A percentile compares a stretch with the other conserved stretches of the same genome.
These are phyloP conservation scores for Daldinia bambusicola DNA, from an alignment of 495 filamentous ascomycete species.

Conservation along the genomic window DNA sequence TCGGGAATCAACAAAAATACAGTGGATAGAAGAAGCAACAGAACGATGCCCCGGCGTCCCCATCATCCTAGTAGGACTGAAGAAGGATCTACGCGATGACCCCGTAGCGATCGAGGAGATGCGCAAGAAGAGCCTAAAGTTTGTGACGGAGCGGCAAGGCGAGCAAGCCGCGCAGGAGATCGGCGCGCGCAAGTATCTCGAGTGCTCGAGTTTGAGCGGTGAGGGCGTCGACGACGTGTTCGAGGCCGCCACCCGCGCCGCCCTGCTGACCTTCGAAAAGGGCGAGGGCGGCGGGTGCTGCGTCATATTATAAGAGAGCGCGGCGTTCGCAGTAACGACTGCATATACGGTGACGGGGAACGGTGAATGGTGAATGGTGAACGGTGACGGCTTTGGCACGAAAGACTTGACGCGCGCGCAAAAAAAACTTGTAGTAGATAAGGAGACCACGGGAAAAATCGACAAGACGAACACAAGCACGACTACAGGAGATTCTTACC, in stretches of 20 bases:
- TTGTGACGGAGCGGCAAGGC: slow-evolving; percentile 83
- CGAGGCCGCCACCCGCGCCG: slow-evolving; percentile 96
- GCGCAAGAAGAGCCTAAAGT: slow-evolving; percentile 90
- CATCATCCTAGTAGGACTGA: slow-evolving; percentile 95
- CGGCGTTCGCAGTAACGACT: background rate
- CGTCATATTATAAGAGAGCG: slow-evolving; percentile 78
- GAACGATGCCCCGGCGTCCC: slow-evolving; percentile 93
- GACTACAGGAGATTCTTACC: background rate
- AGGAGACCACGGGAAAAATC: background rate
- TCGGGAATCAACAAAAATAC: background rate
- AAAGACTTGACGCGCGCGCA: background rate
- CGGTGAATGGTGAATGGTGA: background rate
- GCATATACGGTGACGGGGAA: no score
- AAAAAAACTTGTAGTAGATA: background rate
- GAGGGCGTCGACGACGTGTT: slow-evolving; percentile 99
- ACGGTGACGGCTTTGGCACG: background rate
- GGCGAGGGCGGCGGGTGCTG: slow-evolving; percentile 86
- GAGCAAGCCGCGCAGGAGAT: slow-evolving; percentile 83
- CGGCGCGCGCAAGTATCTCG: slow-evolving; percentile 94
- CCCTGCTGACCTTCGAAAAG: slow-evolving; percentile 90
- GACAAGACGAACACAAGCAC: background rate
- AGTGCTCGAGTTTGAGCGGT: slow-evolving; percentile 96
- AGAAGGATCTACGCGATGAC: slow-evolving; percentile 97
- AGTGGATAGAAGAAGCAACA: slow-evolving; percentile 98
- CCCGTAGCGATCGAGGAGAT: slow-evolving; percentile 95